Evolutionary conservation across 208 protist genomes (phyloP).

Genomic region (Trypanosoma avium): DNA sequence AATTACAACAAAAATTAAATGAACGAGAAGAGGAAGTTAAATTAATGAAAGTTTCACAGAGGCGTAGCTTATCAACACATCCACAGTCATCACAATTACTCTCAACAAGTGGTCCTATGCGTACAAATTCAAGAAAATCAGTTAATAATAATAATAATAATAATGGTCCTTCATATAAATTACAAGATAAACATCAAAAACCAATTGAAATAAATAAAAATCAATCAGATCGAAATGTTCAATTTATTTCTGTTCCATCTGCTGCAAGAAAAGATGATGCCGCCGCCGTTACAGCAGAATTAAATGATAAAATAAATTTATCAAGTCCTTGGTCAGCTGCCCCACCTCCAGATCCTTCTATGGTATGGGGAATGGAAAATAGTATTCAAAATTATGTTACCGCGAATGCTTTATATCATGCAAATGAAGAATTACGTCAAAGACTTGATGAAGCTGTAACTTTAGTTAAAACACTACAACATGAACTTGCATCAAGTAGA

Average conservation of each 20-base stretch:
- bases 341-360: slow-evolving; percentile 70
- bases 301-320: too few species aligned
- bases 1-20: slow-evolving; percentile 67
- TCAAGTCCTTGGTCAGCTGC: slow-evolving; percentile 37
- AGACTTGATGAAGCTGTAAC: slow-evolving; percentile 71
- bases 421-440: slow-evolving; percentile 85
- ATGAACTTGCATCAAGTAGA: slow-evolving; percentile 64
- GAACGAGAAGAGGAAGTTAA: slow-evolving; percentile 79
- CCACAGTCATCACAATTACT: not conserved
- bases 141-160: too few species aligned
- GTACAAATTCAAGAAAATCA: too few species aligned
- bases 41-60: slow-evolving; percentile 60
- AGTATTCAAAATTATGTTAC: slow-evolving; percentile 79
- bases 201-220: too few species aligned
- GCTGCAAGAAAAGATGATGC: slow-evolving; percentile 23
- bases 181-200: too few species aligned
- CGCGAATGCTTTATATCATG: slow-evolving; percentile 79
- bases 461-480: slow-evolving; percentile 65
- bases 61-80: slow-evolving; percentile 29
- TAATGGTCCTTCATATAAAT: too few species aligned
- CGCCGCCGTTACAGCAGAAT: slow-evolving; percentile 6
- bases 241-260: slow-evolving; percentile 54
- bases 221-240: slow-evolving; percentile 13
- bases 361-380: slow-evolving; percentile 88
- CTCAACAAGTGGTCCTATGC: not conserved